A percentile compares a stretch with the other conserved stretches of the same genome.
Conservation (phyloP, 2,329 filamentous ascomycete species). For the Colletotrichum sp. region DNA sequence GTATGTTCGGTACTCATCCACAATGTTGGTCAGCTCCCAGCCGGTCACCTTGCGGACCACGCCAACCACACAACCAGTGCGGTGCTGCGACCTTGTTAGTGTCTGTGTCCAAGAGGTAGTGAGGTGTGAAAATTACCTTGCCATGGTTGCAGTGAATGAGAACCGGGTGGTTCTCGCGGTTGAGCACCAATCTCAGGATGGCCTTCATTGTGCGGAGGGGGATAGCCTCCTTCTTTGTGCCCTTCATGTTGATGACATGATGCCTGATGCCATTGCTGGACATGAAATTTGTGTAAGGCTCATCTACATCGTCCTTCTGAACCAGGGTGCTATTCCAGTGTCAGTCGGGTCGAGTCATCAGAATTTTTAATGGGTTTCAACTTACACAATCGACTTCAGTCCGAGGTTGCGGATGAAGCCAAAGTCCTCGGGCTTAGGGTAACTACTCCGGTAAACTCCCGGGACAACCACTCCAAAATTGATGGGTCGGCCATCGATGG, state of each 20-base stretch:
- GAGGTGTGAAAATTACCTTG: constrained; percentile 54
- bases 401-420: constrained; percentile 70
- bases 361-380: constrained; percentile 7
- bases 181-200: constrained; percentile 74
- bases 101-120: not conserved
- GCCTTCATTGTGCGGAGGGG: constrained; percentile 69
- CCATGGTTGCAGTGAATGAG: constrained; percentile 94
- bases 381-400: constrained; percentile 81
- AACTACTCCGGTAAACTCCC: constrained; percentile 82
- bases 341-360: constrained; percentile 7
- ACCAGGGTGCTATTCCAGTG: constrained; percentile 61
- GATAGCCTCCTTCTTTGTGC: constrained; percentile 85
- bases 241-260: constrained; percentile 76
- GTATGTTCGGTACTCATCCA: constrained; percentile 77
- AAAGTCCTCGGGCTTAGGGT: constrained; percentile 74
- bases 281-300: constrained; percentile 67
- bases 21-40: constrained; percentile 65
- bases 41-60: constrained; percentile 76
- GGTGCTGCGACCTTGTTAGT: constrained; percentile 59
- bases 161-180: constrained; percentile 77
- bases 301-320: constrained; percentile 60
- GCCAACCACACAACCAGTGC: constrained; percentile 88
- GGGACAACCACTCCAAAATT: constrained; percentile 81
- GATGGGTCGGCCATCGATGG: constrained; percentile 46
- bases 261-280: constrained; percentile 71